A percentile compares a stretch with the other conserved stretches of the same genome.
phyloP scores from a whole-genome alignment of 2,329 filamentous ascomycete species.

The Fusarium poae region DNA sequence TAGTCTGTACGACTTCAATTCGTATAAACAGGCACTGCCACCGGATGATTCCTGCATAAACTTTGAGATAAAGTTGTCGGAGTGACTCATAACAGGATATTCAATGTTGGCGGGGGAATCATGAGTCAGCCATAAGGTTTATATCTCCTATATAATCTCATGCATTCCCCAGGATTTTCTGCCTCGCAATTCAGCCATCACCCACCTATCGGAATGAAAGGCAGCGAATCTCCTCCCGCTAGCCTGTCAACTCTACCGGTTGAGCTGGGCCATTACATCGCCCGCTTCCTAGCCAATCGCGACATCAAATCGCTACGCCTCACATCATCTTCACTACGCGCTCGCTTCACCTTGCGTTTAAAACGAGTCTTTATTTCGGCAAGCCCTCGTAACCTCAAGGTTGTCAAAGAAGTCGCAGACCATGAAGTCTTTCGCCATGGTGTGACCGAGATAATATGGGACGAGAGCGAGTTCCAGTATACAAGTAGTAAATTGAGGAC shows the following conservation, averaged over 20 bases:
- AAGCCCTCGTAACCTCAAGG: slow-evolving; percentile 55
- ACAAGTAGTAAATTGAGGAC: too few species aligned
- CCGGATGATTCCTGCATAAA: too few species aligned
- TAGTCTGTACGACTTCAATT: too few species aligned
- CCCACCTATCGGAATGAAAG: background rate
- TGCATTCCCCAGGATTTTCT: background rate
- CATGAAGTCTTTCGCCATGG: slow-evolving; percentile 51
- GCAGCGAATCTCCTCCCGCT: background rate
- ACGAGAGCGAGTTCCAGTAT: slow-evolving; percentile 42
- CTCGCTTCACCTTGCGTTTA: background rate
- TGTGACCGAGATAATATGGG: slow-evolving; percentile 58
- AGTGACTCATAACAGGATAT: background rate
- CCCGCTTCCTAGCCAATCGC: slow-evolving; percentile 3
- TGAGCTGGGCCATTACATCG: slow-evolving; percentile 2
- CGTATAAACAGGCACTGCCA: too few species aligned
- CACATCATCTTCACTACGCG: background rate
- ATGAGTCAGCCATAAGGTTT: background rate
- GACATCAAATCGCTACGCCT: slow-evolving; percentile 20
- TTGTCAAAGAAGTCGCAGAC: slow-evolving; percentile 54
- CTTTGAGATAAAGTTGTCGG: background rate
- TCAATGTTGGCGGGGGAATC: background rate
- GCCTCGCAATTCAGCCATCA: background rate
- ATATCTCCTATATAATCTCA: background rate
- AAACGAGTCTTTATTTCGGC: slow-evolving; percentile 57
- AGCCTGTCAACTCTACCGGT: background rate